Base-by-base conservation (phyloP, 495 filamentous ascomycete species). In the Melanomma pulvis-pyrius region DNA sequence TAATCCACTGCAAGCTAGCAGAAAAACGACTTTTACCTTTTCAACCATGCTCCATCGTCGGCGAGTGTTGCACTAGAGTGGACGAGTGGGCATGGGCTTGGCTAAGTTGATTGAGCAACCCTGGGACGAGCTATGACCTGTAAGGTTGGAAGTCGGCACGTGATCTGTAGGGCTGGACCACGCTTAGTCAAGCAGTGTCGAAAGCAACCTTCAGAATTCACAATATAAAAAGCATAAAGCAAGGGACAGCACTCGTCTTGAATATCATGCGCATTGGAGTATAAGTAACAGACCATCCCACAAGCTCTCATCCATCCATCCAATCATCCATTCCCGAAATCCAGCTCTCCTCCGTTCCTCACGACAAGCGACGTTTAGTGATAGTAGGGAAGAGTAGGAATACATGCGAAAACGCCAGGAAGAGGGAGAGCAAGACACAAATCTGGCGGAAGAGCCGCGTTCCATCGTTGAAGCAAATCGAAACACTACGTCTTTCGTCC, bases 311-410 rank as follows among this genome's bases (percentile, higher is more conserved):
- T 17, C 39, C 4, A 6, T 44, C 39, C 39, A 44, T 34, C n/a
- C 19, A 41, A 22, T 30, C 26, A 61, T 3, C 28, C 59, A 22
- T 55, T 19, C 22, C 36, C 32, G 51, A 34, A 4, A 44, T 46
- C 41, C 62, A 22, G 2, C 29, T 29, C 41, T 57, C 36, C n/a
- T 13, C 53, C 25, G 1, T 41, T 47, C 39, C 15, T 46, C 36
- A 36, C 57, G 21, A 4, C 24, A 52, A 59, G 51, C 59, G 26
- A 61, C 29, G 41, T 53, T 68, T 68, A 68, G 65, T 68, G 65
- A 68, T 58, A 68, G 65, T 68, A 68, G 59, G 65, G 51, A 63
- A 56, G 41, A 21, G 30, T 63, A 63, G 39, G 65, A 68, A 68
- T 61, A 67, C 65, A 68, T 68, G 60, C 65, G 59, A 59, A 56